A percentile compares a stretch with the other conserved stretches of the same genome.
phyloP scores from a whole-genome alignment of 176 grass and related monocot genomes.

The bread wheat (Triticum aestivum) region DNA sequence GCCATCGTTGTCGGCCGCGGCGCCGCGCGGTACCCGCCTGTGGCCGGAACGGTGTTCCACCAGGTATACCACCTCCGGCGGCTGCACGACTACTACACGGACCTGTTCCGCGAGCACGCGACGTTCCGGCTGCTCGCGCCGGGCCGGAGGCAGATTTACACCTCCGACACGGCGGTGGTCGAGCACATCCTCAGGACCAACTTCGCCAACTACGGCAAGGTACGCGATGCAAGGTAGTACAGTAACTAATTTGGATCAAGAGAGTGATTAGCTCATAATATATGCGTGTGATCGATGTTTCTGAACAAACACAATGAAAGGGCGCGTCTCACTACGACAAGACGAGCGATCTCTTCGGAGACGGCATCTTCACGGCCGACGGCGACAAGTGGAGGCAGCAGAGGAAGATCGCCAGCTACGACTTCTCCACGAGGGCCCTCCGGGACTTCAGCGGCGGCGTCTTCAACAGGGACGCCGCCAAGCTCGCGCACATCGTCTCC shows the following conservation, averaged over 20 bases:
- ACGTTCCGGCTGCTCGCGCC: too few species aligned
- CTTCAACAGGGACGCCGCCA: slow-evolving; percentile 51
- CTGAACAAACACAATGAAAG: not conserved
- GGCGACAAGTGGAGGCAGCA: slow-evolving; percentile 64
- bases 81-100: too few species aligned
- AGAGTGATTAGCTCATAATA: not conserved
- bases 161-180: slow-evolving; percentile 47
- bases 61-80: too few species aligned
- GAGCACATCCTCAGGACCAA: slow-evolving; percentile 80
- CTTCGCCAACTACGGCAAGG: slow-evolving; percentile 85
- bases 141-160: slow-evolving; percentile 39
- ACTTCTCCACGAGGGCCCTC: slow-evolving; percentile 54
- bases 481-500: slow-evolving; percentile 39
- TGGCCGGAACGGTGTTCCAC: too few species aligned
- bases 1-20: too few species aligned
- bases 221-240: not conserved
- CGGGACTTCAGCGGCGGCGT: slow-evolving; percentile 52
- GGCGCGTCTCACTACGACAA: slow-evolving; percentile 42
- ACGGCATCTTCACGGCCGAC: slow-evolving; percentile 71
- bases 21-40: too few species aligned
- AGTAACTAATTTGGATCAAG: not conserved
- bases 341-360: slow-evolving; percentile 44
- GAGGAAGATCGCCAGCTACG: slow-evolving; percentile 62
- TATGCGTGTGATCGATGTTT: not conserved
- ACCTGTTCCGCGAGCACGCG: too few species aligned